A percentile compares a stretch with the other conserved stretches of the same genome.
Evolutionary conservation across 192 early-diverging fungal genomes (phyloP).

Genomic region (Kappamyces sp.): DNA sequence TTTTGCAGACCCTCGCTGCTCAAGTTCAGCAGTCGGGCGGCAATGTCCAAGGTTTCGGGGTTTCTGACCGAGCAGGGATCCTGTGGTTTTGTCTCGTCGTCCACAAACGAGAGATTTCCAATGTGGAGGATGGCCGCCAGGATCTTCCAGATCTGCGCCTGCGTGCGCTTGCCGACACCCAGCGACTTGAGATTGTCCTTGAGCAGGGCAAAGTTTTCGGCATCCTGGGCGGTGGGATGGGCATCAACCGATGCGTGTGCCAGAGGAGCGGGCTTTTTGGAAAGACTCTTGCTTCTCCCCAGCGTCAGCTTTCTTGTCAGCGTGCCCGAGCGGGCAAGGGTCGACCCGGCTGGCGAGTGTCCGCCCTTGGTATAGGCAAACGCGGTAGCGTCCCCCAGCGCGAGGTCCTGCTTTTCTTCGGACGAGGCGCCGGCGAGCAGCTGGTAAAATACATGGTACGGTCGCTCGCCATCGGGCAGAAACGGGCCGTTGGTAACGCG

Average conservation of each 20-base stretch:
- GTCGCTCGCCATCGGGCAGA: conserved; percentile 60
- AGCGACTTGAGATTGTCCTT: conserved; percentile 77
- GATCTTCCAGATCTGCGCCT: conserved; percentile 73
- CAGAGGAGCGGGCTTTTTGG: conserved; percentile 12
- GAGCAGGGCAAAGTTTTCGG: conserved; percentile 62
- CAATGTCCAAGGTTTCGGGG: conserved; percentile 61
- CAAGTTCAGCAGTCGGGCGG: conserved; percentile 76
- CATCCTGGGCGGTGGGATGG: conserved; percentile 37
- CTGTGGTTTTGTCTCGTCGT: conserved; percentile 54
- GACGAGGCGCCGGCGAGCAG: conserved; percentile 76
- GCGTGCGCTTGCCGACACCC: conserved; percentile 54
- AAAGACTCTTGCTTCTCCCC: conserved; percentile 30
- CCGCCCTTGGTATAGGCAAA: conserved; percentile 38
- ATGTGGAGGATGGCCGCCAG: conserved; percentile 87
- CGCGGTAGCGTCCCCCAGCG: conserved; percentile 49
- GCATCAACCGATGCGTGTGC: conserved; percentile 11
- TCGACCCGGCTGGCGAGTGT: conserved; percentile 7
- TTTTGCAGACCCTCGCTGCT: conserved; percentile 60
- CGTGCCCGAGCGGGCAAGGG: conserved; percentile 15
- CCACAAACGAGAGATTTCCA: conserved; percentile 80
- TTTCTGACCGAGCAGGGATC: conserved; percentile 75
- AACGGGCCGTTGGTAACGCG: conserved; percentile 53
- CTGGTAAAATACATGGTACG: conserved; percentile 96
- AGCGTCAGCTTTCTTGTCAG: background rate
- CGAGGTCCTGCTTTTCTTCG: conserved; percentile 55